Conservation (phyloP, 1,284 basidiomycete species). For the Peniophora sp. region DNA sequence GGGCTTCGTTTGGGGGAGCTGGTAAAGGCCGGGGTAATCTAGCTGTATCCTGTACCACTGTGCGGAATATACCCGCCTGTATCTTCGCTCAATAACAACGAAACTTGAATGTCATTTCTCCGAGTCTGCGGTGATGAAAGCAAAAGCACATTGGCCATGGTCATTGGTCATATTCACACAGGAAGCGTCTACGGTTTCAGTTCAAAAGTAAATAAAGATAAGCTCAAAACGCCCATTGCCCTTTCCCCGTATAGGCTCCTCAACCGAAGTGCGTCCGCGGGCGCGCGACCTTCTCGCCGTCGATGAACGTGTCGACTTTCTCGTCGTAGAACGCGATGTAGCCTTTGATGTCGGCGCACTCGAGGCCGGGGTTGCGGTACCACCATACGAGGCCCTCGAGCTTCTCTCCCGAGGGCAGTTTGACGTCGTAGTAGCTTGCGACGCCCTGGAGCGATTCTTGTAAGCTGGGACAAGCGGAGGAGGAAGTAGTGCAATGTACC, state of each 20-base stretch:
- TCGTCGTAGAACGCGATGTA: slow-evolving; percentile 5
- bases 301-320: slow-evolving; percentile 3
- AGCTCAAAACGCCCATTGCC: no score
- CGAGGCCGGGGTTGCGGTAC: slow-evolving; percentile 3
- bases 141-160: no score
- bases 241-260: neutral
- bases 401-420: slow-evolving; percentile 1
- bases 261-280: slow-evolving; percentile 1
- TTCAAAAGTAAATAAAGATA: no score
- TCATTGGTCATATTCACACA: no score
- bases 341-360: slow-evolving; percentile 3
- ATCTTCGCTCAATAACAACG: no score
- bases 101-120: no score
- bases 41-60: no score
- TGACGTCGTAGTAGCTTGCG: slow-evolving; percentile 4
- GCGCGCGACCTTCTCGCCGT: neutral
- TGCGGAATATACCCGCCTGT: no score
- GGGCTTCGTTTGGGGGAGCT: slow-evolving; percentile 21
- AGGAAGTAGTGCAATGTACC: slow-evolving; percentile 24
- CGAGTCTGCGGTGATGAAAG: no score
- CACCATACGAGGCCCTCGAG: slow-evolving; percentile 4
- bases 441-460: neutral
- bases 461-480: neutral
- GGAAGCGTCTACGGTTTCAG: no score
- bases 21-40: neutral